Evolutionary conservation across 139 green algal genomes (phyloP).

Genomic region (Coccomyxa sp.): DNA sequence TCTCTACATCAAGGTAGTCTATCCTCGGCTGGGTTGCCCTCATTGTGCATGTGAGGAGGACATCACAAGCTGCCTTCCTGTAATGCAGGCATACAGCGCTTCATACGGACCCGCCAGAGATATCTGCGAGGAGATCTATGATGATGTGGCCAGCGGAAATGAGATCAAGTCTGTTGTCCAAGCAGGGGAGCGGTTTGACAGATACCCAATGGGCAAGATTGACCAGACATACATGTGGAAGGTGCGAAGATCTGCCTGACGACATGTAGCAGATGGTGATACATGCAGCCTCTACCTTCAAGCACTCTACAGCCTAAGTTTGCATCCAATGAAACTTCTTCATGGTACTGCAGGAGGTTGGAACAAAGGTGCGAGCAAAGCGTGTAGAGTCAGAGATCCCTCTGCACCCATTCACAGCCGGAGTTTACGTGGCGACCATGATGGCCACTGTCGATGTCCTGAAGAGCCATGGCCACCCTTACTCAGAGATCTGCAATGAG

Average conservation of each 20-base stretch:
- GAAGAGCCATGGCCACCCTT: constrained; percentile 85
- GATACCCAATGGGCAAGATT: constrained; percentile 99
- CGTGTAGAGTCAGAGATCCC: constrained; percentile 87
- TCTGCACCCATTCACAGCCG: constrained; percentile 98
- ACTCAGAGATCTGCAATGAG: constrained; percentile 99
- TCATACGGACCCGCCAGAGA: constrained; percentile 89
- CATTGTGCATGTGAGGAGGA: background rate
- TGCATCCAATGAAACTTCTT: no score
- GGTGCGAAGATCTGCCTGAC: constrained; percentile 34
- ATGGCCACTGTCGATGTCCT: constrained; percentile 95
- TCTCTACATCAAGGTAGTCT: no score
- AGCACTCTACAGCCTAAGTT: no score
- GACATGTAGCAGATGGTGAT: background rate
- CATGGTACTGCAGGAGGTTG: constrained; percentile 81
- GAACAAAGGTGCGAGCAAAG: constrained; percentile 79
- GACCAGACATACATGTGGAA: constrained; percentile 98
- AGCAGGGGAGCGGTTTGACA: constrained; percentile 83
- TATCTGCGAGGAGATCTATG: constrained; percentile 98
- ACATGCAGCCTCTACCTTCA: background rate
- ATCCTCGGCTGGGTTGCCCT: no score
- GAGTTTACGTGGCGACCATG: constrained; percentile 98
- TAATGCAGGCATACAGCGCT: constrained; percentile 86
- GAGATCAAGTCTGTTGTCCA: constrained; percentile 98
- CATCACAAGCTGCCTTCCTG: no score
- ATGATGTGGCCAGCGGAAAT: constrained; percentile 97